Evolutionary conservation across 1,139 yeast genomes (phyloP).

Genomic region (Pneumocystis jirovecii): DNA sequence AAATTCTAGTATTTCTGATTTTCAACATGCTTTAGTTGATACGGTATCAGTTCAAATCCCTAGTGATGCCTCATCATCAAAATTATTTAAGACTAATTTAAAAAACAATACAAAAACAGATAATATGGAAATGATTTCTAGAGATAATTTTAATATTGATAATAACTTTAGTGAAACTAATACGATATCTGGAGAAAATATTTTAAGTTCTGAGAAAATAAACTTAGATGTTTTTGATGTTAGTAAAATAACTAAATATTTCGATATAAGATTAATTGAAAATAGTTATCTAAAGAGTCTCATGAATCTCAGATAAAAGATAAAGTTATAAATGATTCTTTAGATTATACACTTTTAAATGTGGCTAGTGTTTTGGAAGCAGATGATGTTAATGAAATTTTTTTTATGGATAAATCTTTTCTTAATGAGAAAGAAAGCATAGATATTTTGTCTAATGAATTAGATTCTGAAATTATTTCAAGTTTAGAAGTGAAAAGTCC

Average conservation of each 20-base stretch:
- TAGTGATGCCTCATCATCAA: background rate
- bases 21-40: background rate
- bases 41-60: background rate
- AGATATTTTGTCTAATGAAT: background rate
- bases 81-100: background rate
- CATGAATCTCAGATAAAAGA: background rate
- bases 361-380: background rate
- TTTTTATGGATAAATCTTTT: background rate
- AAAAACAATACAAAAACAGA: background rate
- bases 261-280: background rate
- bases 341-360: background rate
- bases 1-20: background rate
- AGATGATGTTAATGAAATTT: background rate
- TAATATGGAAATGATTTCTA: background rate
- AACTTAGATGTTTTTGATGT: background rate
- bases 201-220: background rate
- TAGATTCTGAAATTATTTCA: background rate
- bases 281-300: background rate
- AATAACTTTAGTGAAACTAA: background rate
- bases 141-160: background rate
- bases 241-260: background rate
- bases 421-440: background rate
- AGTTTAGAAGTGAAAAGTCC: background rate
- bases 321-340: background rate
- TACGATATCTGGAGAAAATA: background rate